Base-by-base conservation (phyloP, 2,329 filamentous ascomycete genomes). In the Claviceps monticola region DNA sequence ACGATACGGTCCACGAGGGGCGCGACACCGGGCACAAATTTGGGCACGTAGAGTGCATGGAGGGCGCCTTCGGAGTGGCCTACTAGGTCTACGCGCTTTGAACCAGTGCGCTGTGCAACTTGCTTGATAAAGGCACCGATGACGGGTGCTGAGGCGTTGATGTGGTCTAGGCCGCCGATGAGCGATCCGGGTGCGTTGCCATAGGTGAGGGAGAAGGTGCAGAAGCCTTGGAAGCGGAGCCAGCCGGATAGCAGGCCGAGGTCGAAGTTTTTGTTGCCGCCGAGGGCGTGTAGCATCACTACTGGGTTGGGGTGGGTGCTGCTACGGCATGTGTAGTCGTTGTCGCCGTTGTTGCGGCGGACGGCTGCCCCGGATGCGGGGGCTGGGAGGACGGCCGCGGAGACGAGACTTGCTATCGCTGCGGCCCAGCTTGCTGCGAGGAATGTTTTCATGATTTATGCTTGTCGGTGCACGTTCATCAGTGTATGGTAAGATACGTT, bases 41-140 rank as follows among this genome's bases (percentile, higher is more conserved):
- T 59, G 44, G 58, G 46, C 17, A 49, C 53, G 51, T 59, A 60
- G 16, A 60, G 50, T 13, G 54, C n/a, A 48, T 56, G 56, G 42
- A 60, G 56, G 23, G 42, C 58, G 26, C 58, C 58, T 46, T 60
- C 58, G 21, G 56, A 58, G 49, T 60, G 58, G 19, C 58, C 57
- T 37, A 59, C 53, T 6, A 60, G 36, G 46, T 60, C 58, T 16
- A 60, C 48, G 51, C 57, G 57, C n/a, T 13, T 17, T n/a, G 57
- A 53, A 6, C 54, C 55, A 3, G 58, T 60, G 44, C 49, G 51
- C 16, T 43, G 16, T 9, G 51, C 39, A 17, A 60, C 58, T 34
- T 56, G 34, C 1, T 38, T 44, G 43, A 60, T 47, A 36, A 59
- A 56, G 38, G 42, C 52, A 39, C 56, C 56, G 34, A 60, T 58